Evolutionary conservation across 192 early-diverging fungal species (phyloP).

Genomic region (Geranomyces variabilis): DNA sequence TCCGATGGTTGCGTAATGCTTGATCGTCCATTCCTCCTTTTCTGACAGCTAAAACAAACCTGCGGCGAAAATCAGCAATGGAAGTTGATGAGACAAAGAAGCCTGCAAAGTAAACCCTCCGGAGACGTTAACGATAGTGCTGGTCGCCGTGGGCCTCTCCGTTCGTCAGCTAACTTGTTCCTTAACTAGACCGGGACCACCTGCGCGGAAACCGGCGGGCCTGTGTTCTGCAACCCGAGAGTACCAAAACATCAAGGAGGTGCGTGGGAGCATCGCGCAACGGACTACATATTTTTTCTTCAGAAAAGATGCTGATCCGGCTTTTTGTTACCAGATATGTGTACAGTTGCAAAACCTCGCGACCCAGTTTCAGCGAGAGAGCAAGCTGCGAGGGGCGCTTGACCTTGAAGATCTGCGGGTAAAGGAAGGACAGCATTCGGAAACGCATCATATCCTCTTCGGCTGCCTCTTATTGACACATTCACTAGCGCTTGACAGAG

Average conservation of each 20-base stretch:
- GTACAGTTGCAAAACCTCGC: slow-evolving; percentile 34
- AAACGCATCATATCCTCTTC: too few relatives aligned
- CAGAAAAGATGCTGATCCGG: neutral
- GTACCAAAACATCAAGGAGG: slow-evolving; percentile 24
- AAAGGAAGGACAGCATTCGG: too few relatives aligned
- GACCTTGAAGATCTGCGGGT: slow-evolving; percentile 37
- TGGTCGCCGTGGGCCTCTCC: too few relatives aligned
- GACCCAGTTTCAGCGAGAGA: slow-evolving; percentile 23
- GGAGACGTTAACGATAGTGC: too few relatives aligned
- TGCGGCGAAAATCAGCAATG: too few relatives aligned
- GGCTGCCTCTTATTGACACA: neutral
- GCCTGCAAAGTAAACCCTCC: neutral
- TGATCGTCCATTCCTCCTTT: too few relatives aligned
- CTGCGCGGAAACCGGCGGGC: neutral
- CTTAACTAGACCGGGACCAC: neutral
- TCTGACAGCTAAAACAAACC: too few relatives aligned
- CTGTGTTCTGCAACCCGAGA: slow-evolving; percentile 5
- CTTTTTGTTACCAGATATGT: slow-evolving; percentile 32
- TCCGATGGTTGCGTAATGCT: too few relatives aligned
- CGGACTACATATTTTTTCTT: neutral
- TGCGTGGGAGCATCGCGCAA: neutral
- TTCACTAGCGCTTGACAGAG: slow-evolving; percentile 42
- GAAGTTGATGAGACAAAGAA: neutral
- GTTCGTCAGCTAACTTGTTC: too few relatives aligned
- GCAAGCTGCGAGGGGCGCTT: slow-evolving; percentile 8